Base-by-base conservation (phyloP, 495 filamentous ascomycete genomes). In the Penicillium canariense region DNA sequence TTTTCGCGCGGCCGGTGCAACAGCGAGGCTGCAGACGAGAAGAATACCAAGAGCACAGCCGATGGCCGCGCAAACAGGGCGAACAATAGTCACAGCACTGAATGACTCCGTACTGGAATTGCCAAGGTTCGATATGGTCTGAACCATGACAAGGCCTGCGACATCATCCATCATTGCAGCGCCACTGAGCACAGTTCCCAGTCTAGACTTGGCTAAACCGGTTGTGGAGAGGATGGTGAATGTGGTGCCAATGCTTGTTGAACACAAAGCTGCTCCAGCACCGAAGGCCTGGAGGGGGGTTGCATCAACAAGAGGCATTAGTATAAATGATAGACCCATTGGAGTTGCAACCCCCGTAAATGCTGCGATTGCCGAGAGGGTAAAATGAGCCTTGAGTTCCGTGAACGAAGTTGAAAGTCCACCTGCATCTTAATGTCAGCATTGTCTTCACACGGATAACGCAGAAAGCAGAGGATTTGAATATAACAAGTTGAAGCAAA, bases 141-240 rank as follows among this genome's bases (percentile, higher is more conserved):
- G 83, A 17, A 90, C 84, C 80, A 93, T 87, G 1, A 94, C 80
- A n/a, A 94, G 68, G 0, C 89, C 89, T 14, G 88, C 78, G 1
- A 94, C 87, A 71, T 93, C 90, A 67, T 94, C 90, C 60, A 96
- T 77, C 79, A 94, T 87, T 17, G 88, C 90, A 3, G 87, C 88
- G 50, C 81, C 84, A 9, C 79, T 78, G 0, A 90, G 78, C 0
- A 94, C 84, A 0, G 81, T 79, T 0, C 89, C 90, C 2, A 92
- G 68, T 3, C 87, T 77, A 2, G 85, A 89, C 3, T 74, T 65
- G 18, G 75, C 72, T 11, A 87, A 70, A 7, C 72, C 76, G 0
- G 77, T 80, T 32, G 82, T 80, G 11, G 72, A 72, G 0, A 96
- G 75, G 26, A 94, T 82, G 3, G 86, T 82, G 50, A 92, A 93